Percentiles rank a stretch among this genome's conserved stretches.
These are phyloP conservation scores for Chrysosporium keratinophilum DNA, from an alignment of 2,329 filamentous ascomycete genomes.

Conservation along the genomic window DNA sequence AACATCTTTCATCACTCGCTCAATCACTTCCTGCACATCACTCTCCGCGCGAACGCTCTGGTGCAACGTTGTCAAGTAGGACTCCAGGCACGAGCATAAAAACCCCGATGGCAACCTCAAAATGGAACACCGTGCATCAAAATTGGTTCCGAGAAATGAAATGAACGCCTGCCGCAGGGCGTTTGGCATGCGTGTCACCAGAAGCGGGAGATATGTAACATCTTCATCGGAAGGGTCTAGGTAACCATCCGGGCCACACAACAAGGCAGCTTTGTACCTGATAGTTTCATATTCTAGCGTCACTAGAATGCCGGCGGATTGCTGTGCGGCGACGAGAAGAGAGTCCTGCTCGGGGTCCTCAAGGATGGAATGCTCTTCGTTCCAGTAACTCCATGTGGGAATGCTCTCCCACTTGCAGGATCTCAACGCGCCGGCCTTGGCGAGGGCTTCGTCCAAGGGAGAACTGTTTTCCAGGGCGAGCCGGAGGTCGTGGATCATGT, in stretches of 20 bases:
- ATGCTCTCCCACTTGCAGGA: constrained; percentile 38
- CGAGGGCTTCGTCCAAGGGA: constrained; percentile 31
- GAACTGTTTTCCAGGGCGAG: not conserved
- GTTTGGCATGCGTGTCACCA: constrained; percentile 43
- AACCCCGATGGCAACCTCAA: constrained; percentile 38
- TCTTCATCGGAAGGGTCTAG: constrained; percentile 16
- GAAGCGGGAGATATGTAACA: constrained; percentile 42
- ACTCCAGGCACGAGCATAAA: constrained; percentile 37
- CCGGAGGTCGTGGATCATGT: constrained; percentile 37
- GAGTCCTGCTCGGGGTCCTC: constrained; percentile 22
- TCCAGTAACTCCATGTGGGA: constrained; percentile 26
- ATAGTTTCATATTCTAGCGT: constrained; percentile 42
- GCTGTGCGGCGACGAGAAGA: constrained; percentile 18
- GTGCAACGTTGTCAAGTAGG: constrained; percentile 22
- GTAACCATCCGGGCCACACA: constrained; percentile 26
- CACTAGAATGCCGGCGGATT: constrained; percentile 39
- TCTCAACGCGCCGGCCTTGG: constrained; percentile 39
- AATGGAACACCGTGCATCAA: constrained; percentile 41
- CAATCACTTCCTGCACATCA: constrained; percentile 15
- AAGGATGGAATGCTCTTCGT: constrained; percentile 19
- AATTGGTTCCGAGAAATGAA: constrained; percentile 40
- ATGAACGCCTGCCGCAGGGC: constrained; percentile 41
- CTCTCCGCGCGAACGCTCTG: not conserved
- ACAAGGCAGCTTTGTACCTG: constrained; percentile 42
- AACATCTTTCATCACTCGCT: constrained; percentile 30